These are phyloP conservation scores for Silene noctiflora DNA, from an alignment of 179 eudicot species.

Conservation along the genomic window DNA sequence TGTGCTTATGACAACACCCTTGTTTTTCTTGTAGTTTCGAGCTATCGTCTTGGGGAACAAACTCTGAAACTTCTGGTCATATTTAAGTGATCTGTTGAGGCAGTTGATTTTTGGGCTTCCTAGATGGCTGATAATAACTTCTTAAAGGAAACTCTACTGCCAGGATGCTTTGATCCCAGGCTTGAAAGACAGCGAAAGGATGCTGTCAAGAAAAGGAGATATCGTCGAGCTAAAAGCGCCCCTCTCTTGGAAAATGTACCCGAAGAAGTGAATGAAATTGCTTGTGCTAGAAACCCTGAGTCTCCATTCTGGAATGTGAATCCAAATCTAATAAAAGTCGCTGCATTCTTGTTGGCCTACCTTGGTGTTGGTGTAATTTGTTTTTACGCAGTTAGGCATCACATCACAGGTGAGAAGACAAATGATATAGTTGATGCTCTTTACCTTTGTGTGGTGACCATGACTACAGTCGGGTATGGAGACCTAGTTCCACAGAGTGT, in stretches of 20 bases:
- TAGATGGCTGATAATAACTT: slow-evolving; percentile 37
- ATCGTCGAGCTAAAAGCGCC: slow-evolving; percentile 33
- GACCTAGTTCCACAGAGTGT: slow-evolving; percentile 61
- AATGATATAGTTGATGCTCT: slow-evolving; percentile 59
- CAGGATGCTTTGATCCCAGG: slow-evolving; percentile 31
- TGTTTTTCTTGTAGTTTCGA: not conserved
- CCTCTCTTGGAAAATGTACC: slow-evolving; percentile 24
- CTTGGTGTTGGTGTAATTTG: slow-evolving; percentile 44
- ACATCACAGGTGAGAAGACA: slow-evolving; percentile 57
- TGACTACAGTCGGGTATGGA: slow-evolving; percentile 87
- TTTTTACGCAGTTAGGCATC: slow-evolving; percentile 45
- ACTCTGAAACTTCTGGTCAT: slow-evolving; percentile 1
- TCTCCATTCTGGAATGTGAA: slow-evolving; percentile 25
- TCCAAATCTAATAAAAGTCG: slow-evolving; percentile 37
- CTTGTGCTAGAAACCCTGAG: slow-evolving; percentile 25
- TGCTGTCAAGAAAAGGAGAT: slow-evolving; percentile 40
- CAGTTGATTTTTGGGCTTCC: not conserved
- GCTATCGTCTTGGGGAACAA: not conserved
- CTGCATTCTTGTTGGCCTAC: slow-evolving; percentile 36
- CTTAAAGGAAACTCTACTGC: slow-evolving; percentile 35
- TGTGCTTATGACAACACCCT: no score
- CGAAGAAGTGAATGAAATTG: slow-evolving; percentile 14
- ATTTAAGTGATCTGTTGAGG: slow-evolving; percentile 3
- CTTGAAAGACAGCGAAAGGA: slow-evolving; percentile 18
- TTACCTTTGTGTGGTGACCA: slow-evolving; percentile 68